These are phyloP conservation scores for Microcera coccophila DNA, from an alignment of 2,329 filamentous ascomycete species.

Conservation along the genomic window DNA sequence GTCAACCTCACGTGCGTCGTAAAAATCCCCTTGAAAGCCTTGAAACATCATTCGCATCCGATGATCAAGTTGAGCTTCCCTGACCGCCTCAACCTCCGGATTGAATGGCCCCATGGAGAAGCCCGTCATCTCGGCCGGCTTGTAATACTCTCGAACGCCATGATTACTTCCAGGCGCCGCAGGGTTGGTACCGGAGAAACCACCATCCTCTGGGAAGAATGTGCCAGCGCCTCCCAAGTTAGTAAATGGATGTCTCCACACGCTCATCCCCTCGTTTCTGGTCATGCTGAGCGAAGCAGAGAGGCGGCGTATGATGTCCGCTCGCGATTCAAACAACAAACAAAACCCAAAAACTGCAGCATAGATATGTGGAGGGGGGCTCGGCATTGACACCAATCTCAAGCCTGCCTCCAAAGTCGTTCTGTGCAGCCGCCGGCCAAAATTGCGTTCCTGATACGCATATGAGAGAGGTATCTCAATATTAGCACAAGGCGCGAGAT, in stretches of 20 bases:
- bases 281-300: conserved; percentile 30
- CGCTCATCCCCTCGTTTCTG: conserved; percentile 47
- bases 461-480: conserved; percentile 51
- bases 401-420: conserved; percentile 60
- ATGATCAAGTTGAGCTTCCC: conserved; percentile 42
- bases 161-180: conserved; percentile 35
- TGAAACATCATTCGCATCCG: conserved; percentile 52
- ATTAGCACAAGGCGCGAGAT: conserved; percentile 29
- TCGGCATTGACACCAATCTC: conserved; percentile 48
- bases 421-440: conserved; percentile 68
- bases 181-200: not conserved
- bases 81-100: conserved; percentile 34
- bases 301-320: conserved; percentile 44
- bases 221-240: conserved; percentile 66
- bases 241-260: conserved; percentile 59
- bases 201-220: conserved; percentile 45
- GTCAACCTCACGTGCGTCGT: conserved; percentile 73
- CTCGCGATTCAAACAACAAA: conserved; percentile 54
- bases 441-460: conserved; percentile 60
- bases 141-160: conserved; percentile 27
- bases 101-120: conserved; percentile 48
- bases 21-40: conserved; percentile 71
- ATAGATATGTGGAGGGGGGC: conserved; percentile 46
- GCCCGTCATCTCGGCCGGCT: conserved; percentile 22
- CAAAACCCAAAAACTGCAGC: conserved; percentile 66